Base-by-base conservation (phyloP, 2,329 filamentous ascomycete genomes). In the Mariannaea sp. region DNA sequence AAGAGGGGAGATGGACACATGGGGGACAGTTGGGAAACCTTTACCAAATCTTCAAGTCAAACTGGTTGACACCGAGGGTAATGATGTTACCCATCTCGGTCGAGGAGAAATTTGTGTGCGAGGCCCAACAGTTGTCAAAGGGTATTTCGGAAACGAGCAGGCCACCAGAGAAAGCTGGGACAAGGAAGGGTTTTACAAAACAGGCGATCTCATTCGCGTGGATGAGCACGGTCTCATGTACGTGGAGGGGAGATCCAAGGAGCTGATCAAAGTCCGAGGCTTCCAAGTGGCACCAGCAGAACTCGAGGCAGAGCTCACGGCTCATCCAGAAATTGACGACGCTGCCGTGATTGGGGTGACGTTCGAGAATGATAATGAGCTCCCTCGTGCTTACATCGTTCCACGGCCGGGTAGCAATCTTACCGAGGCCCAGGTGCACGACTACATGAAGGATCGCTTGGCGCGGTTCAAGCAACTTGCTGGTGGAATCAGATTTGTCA, bases 241-340 rank as follows among this genome's bases (percentile, higher is more conserved):
- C 9, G 33, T 46, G 32, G 20, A 14, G 2, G 43, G 14, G 12
- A 12, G 43, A 19, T 1, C 4, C 30, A 46, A 46, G 32, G 43
- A 46, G n/a, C 43, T 46, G 10, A 19, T 46, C 12, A 47, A 38
- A 22, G 44, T 38, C 2, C 44, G 44, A 26, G 44, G 32, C 20
- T 47, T 47, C 13, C 44, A 47, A 33, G 44, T 47, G 5, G 32
- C 44, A 20, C 44, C 44, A 29, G 32, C 32, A 30, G 44, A 47
- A 8, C 32, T 47, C 12, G 44, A 47, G 32, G 44, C 14, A 7
- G 44, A 17, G 4, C 44, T 47, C 14, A 24, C 24, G 7, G n/a
- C 32, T 4, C 44, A 47, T 30, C 8, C 32, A 6, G 13, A 47
- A 13, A 39, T 47, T 14, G 10, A 13, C 19, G 44, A 47, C 24